These are phyloP conservation scores for Sphagnum fallax DNA, from an alignment of 228 moss, liverwort and hornwort species.

Conservation along the genomic window DNA sequence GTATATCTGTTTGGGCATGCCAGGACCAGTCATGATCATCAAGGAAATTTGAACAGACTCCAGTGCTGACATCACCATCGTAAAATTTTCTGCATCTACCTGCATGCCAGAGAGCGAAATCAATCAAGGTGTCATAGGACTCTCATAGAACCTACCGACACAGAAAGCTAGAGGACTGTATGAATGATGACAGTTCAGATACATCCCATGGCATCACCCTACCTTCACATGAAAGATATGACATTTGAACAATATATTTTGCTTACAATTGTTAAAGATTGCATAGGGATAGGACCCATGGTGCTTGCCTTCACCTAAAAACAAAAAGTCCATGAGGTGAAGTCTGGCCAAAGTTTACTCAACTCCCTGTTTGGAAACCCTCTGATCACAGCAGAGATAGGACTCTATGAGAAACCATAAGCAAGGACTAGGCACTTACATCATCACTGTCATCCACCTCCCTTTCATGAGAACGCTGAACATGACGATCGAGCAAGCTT, in stretches of 20 bases:
- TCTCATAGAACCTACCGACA: too few species aligned
- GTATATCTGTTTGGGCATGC: slow-evolving; percentile 93
- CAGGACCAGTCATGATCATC: slow-evolving; percentile 67
- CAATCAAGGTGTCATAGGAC: too few species aligned
- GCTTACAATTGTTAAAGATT: too few species aligned
- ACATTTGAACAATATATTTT: too few species aligned
- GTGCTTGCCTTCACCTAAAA: too few species aligned
- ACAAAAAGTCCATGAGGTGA: too few species aligned
- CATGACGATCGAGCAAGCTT: slow-evolving; percentile 78
- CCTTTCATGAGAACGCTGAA: slow-evolving; percentile 58
- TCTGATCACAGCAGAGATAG: not conserved
- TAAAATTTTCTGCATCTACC: slow-evolving; percentile 68
- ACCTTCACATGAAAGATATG: too few species aligned
- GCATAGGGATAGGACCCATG: too few species aligned
- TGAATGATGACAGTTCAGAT: too few species aligned
- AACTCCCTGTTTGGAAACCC: not conserved
- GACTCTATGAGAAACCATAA: not conserved
- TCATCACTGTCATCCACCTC: slow-evolving; percentile 82
- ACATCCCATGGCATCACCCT: too few species aligned
- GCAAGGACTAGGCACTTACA: slow-evolving; percentile 22
- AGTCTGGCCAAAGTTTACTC: too few species aligned
- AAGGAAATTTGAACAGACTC: slow-evolving; percentile 86
- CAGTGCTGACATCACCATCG: slow-evolving; percentile 67
- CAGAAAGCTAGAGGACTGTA: too few species aligned
- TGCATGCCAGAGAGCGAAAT: slow-evolving; percentile 15